phyloP scores from a whole-genome alignment of 169 alveolate genomes.

The Plasmodium billcollinsi region DNA sequence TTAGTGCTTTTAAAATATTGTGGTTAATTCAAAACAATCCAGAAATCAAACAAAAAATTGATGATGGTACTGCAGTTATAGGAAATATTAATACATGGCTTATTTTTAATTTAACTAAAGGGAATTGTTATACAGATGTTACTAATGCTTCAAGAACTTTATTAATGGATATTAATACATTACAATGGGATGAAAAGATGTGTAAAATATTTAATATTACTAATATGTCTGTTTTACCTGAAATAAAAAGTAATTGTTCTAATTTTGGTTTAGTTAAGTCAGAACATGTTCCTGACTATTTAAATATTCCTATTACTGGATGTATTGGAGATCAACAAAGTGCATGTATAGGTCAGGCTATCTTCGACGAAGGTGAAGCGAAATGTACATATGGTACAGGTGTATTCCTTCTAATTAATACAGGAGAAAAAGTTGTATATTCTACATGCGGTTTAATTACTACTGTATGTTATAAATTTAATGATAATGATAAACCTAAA shows the following conservation, averaged over 20 bases:
- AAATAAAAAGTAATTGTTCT: conserved; percentile 81
- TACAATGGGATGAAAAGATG: conserved; percentile 91
- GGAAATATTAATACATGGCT: conserved; percentile 94
- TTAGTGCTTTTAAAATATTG: conserved; percentile 87
- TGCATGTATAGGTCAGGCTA: conserved; percentile 93
- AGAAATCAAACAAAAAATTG: conserved; percentile 79
- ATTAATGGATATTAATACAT: conserved; percentile 90
- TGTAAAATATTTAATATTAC: conserved; percentile 83
- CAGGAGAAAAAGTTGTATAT: conserved; percentile 89
- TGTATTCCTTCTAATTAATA: conserved; percentile 92
- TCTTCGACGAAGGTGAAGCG: conserved; percentile 88
- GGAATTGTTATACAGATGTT: conserved; percentile 92
- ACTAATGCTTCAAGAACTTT: conserved; percentile 95
- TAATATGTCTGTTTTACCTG: conserved; percentile 79
- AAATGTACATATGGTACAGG: conserved; percentile 97
- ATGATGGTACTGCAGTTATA: conserved; percentile 82
- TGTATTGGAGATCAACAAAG: conserved; percentile 94
- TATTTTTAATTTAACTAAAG: conserved; percentile 84
- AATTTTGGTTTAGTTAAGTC: conserved; percentile 81
- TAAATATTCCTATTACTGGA: conserved; percentile 91
- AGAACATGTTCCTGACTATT: conserved; percentile 76
- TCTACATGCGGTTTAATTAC: conserved; percentile 92
- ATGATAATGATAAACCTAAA: conserved; percentile 80
- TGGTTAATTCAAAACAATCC: conserved; percentile 89
- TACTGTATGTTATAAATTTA: conserved; percentile 92